These are phyloP conservation scores for Gossypium gossypioides DNA, from an alignment of 441 rosid species.

Conservation along the genomic window DNA sequence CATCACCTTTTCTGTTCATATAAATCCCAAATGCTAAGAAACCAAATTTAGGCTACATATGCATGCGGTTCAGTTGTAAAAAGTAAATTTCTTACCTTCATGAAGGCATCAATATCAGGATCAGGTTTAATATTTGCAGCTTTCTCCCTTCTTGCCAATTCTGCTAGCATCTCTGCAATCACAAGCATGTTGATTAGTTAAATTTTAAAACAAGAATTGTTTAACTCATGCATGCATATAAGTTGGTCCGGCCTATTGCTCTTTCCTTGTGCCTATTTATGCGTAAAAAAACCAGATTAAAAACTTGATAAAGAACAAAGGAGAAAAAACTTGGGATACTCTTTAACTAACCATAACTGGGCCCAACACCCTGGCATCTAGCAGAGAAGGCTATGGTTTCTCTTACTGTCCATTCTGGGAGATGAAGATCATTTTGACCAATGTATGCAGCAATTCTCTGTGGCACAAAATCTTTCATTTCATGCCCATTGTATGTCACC, in stretches of 20 bases:
- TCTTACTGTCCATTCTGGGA: conserved; percentile 36
- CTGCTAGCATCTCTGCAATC: conserved; percentile 38
- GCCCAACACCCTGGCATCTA: conserved; percentile 45
- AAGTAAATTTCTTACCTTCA: conserved; percentile 39
- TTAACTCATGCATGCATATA: neutral
- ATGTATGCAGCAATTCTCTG: conserved; percentile 42
- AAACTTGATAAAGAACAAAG: neutral
- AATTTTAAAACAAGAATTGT: neutral
- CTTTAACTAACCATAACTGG: conserved; percentile 27
- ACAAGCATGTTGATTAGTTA: neutral
- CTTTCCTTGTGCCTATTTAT: neutral
- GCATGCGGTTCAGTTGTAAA: neutral
- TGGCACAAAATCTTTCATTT: conserved; percentile 36
- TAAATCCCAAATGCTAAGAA: neutral
- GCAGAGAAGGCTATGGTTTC: conserved; percentile 45
- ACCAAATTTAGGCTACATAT: neutral
- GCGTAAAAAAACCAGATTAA: neutral
- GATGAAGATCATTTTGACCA: conserved; percentile 37
- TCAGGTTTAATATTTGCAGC: conserved; percentile 42
- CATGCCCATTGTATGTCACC: conserved; percentile 42
- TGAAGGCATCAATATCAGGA: conserved; percentile 47
- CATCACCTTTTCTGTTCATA: neutral
- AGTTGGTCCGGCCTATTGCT: too few relatives aligned
- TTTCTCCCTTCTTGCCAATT: conserved; percentile 46
- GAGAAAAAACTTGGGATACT: neutral